Evolutionary conservation across 768 basidiomycete species (phyloP).

Genomic region (Psilocybe cubensis): DNA sequence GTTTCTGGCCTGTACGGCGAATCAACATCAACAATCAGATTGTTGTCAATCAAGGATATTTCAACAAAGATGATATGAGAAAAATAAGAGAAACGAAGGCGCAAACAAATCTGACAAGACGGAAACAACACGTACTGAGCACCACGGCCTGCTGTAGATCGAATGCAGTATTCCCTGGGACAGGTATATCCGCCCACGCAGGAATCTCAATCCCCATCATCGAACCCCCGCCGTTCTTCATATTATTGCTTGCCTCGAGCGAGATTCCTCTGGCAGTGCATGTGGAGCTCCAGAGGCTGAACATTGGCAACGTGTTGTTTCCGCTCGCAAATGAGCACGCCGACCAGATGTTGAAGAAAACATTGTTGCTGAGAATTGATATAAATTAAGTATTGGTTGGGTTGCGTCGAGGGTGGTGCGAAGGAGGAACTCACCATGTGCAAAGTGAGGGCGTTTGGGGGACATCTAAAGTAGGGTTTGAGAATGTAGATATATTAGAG

Average conservation of each 20-base stretch:
- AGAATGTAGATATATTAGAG: not conserved
- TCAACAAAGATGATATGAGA: not conserved
- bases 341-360: conserved; percentile 32
- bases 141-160: conserved; percentile 27
- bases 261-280: conserved; percentile 17
- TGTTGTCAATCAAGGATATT: too few species aligned
- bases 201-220: conserved; percentile 18
- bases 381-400: not conserved
- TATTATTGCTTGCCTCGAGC: conserved; percentile 8
- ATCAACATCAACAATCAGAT: too few species aligned
- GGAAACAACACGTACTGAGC: conserved; percentile 12
- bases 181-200: conserved; percentile 18
- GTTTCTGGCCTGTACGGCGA: not conserved
- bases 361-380: conserved; percentile 27
- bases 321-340: conserved; percentile 28
- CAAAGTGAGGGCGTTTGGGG: conserved; percentile 21
- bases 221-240: not conserved
- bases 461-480: not conserved
- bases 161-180: conserved; percentile 24
- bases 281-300: conserved; percentile 19
- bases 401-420: not conserved
- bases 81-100: not conserved
- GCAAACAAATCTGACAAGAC: not conserved
- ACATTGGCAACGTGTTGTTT: conserved; percentile 26
- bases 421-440: conserved; percentile 21